phyloP scores from a whole-genome alignment of 2,329 filamentous ascomycete genomes.

The Dactylellina parvicollis region DNA sequence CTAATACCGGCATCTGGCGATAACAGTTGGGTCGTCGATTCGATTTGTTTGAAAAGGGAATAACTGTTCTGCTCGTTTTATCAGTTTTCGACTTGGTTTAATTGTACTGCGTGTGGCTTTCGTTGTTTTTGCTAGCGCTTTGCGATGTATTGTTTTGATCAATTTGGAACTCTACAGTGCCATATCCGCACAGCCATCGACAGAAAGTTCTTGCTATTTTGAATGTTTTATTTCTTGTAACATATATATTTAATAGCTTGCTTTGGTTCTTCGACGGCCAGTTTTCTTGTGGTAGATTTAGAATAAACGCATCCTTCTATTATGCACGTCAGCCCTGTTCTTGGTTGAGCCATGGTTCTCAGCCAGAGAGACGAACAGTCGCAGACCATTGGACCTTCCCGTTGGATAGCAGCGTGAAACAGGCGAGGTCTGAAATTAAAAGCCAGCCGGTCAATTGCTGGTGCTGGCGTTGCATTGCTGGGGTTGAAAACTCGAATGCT shows the following conservation, averaged over 20 bases:
- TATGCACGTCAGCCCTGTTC: neutral
- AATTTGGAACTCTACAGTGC: neutral
- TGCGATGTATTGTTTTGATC: conserved; percentile 8
- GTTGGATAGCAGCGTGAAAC: conserved; percentile 26
- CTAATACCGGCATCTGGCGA: conserved; percentile 26
- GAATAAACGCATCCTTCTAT: neutral
- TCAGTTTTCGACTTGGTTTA: neutral
- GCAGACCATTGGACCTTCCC: conserved; percentile 38
- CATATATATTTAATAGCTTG: conserved; percentile 8
- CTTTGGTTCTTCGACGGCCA: neutral
- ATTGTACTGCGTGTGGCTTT: conserved; percentile 3
- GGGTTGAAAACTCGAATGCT: conserved; percentile 22
- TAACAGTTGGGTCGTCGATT: conserved; percentile 20
- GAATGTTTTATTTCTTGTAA: conserved; percentile 18
- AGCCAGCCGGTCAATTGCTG: conserved; percentile 32
- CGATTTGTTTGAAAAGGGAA: conserved; percentile 2
- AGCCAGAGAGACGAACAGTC: neutral
- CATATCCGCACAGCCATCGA: conserved; percentile 1
- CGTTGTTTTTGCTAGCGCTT: conserved; percentile 12
- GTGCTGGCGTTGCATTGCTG: conserved; percentile 31
- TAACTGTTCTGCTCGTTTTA: neutral
- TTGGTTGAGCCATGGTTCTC: neutral
- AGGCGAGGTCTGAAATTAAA: conserved; percentile 39
- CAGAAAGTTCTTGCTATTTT: neutral
- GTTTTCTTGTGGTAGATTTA: neutral